phyloP scores from a whole-genome alignment of 2,329 filamentous ascomycete species.

The Alternaria sp. region DNA sequence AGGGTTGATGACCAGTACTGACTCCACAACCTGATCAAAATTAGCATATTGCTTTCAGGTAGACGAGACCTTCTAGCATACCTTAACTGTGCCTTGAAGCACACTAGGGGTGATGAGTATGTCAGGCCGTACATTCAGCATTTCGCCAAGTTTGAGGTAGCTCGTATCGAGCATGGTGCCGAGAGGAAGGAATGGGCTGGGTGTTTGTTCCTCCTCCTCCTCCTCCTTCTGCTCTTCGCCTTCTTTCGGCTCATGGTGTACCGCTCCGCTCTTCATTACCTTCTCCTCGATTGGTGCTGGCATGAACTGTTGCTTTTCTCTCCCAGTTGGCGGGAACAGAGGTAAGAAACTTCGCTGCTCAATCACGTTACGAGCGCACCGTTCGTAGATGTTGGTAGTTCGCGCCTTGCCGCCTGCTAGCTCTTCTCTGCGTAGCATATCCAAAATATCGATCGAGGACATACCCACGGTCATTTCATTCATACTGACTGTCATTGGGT shows the following conservation, averaged over 20 bases:
- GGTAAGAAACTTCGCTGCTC: constrained; percentile 93
- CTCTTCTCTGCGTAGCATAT: constrained; percentile 81
- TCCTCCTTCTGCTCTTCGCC: constrained; percentile 58
- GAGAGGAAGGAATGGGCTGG: constrained; percentile 53
- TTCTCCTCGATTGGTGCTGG: constrained; percentile 48
- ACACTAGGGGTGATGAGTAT: constrained; percentile 83
- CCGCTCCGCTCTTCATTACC: constrained; percentile 64
- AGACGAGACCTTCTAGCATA: constrained; percentile 52
- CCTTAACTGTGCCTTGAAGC: constrained; percentile 87
- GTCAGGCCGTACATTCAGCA: constrained; percentile 85
- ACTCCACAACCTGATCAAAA: constrained; percentile 78
- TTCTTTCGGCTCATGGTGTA: constrained; percentile 34
- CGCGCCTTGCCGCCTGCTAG: constrained; percentile 64
- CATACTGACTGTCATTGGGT: constrained; percentile 86
- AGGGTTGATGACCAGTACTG: constrained; percentile 89
- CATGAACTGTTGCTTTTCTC: constrained; percentile 70
- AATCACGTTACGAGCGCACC: constrained; percentile 79
- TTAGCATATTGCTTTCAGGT: not conserved
- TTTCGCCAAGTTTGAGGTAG: constrained; percentile 89
- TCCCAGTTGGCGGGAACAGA: constrained; percentile 80
- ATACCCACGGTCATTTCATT: constrained; percentile 88
- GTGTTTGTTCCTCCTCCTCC: constrained; percentile 61
- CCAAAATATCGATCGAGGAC: constrained; percentile 83
- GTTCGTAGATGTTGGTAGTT: constrained; percentile 69
- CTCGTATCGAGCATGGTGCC: constrained; percentile 83